Conservation (phyloP, 169 alveolate genomes). For the Pseudocohnilembus persalinus region DNA sequence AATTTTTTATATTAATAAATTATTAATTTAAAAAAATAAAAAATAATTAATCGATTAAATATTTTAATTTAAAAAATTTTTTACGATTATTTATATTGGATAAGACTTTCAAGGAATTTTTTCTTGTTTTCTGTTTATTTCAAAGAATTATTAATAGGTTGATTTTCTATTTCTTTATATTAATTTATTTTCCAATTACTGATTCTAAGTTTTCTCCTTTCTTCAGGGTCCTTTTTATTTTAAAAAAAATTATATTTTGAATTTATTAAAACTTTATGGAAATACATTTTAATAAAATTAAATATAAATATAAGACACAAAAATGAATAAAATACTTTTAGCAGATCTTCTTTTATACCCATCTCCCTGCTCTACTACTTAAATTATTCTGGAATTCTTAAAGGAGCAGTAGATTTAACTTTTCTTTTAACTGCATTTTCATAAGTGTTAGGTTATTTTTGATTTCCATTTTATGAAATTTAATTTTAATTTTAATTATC, state of each 20-base stretch:
- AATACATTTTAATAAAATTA: too few relatives aligned
- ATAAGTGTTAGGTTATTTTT: neutral
- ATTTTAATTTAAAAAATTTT: neutral
- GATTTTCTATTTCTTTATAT: neutral
- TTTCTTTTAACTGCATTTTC: neutral
- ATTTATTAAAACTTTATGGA: neutral
- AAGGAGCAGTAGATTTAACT: neutral
- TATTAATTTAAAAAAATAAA: neutral
- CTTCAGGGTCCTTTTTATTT: neutral
- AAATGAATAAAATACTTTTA: too few relatives aligned
- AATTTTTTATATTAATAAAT: neutral
- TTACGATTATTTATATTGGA: constrained; percentile 5
- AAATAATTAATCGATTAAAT: neutral
- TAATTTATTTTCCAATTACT: too few relatives aligned
- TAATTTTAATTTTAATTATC: neutral
- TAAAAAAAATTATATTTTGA: too few relatives aligned
- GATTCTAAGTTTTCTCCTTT: neutral
- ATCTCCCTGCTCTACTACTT: neutral
- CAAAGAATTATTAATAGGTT: too few relatives aligned
- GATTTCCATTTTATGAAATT: neutral
- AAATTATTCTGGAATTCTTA: neutral
- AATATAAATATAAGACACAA: too few relatives aligned
- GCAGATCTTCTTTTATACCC: neutral
- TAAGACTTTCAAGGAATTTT: neutral
- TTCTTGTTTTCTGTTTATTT: neutral